phyloP scores from a whole-genome alignment of 805 yeast genomes.

The Nakazawaea wyomingensis region DNA sequence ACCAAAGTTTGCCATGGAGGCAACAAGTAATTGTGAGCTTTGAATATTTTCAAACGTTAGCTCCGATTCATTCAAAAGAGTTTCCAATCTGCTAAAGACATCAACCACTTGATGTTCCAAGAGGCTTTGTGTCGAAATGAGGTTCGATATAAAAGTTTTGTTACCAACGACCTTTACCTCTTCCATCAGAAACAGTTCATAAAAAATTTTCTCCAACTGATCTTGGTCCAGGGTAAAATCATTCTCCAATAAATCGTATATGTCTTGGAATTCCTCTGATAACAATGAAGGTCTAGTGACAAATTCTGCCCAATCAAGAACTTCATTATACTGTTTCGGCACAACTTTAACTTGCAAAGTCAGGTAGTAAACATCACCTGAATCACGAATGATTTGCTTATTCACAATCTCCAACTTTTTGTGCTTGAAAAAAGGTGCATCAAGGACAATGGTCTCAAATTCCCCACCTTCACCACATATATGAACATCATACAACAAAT shows the following conservation, averaged over 20 bases:
- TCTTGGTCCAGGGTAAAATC: background rate
- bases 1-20: constrained; percentile 61
- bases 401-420: constrained; percentile 41
- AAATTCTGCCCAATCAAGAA: constrained; percentile 10
- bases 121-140: constrained; percentile 26
- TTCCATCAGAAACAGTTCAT: constrained; percentile 5
- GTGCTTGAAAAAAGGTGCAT: constrained; percentile 75
- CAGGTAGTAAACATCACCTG: constrained; percentile 71
- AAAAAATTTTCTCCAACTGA: background rate
- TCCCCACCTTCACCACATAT: constrained; percentile 99
- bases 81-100: constrained; percentile 40
- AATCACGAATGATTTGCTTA: constrained; percentile 36
- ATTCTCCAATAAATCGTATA: background rate
- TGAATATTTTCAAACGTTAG: constrained; percentile 45
- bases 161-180: constrained; percentile 21
- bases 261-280: constrained; percentile 3
- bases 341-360: constrained; percentile 48
- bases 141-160: constrained; percentile 39
- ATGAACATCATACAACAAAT: constrained; percentile 72
- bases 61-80: constrained; percentile 25
- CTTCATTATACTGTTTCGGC: constrained; percentile 18
- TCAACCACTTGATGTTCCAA: constrained; percentile 42
- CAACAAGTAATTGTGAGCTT: constrained; percentile 54
- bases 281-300: constrained; percentile 8
- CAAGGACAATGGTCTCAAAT: constrained; percentile 88